phyloP scores from a whole-genome alignment of 2,329 filamentous ascomycete genomes.

The Talaromyces atroroseus region DNA sequence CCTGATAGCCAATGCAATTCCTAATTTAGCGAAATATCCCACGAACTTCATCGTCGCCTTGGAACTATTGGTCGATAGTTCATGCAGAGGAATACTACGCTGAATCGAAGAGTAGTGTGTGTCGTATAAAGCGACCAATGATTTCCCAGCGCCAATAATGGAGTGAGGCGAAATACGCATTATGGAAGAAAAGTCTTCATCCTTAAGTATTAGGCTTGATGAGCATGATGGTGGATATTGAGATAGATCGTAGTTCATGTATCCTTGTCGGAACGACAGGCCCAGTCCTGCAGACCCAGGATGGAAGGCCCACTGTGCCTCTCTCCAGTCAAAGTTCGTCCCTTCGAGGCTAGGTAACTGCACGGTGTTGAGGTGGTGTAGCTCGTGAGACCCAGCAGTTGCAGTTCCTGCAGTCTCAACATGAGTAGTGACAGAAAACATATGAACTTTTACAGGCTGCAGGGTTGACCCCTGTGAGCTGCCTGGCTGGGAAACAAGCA shows the following conservation, averaged over 20 bases:
- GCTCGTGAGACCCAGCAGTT: constrained; percentile 27
- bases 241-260: constrained; percentile 39
- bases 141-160: constrained; percentile 37
- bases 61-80: constrained; percentile 23
- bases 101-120: constrained; percentile 44
- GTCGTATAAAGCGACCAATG: constrained; percentile 41
- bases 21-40: constrained; percentile 41
- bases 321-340: constrained; percentile 20
- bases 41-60: constrained; percentile 32
- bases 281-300: constrained; percentile 34
- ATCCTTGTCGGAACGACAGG: constrained; percentile 35
- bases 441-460: constrained; percentile 33
- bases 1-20: constrained; percentile 37
- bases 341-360: constrained; percentile 29
- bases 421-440: constrained; percentile 34
- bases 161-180: constrained; percentile 40
- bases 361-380: constrained; percentile 34
- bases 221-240: constrained; percentile 36
- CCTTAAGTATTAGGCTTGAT: constrained; percentile 33
- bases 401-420: constrained; percentile 17
- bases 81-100: constrained; percentile 32
- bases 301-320: constrained; percentile 36
- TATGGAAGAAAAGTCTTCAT: constrained; percentile 35
- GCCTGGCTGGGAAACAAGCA: constrained; percentile 36
- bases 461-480: constrained; percentile 24